Evolutionary conservation across 2,329 filamentous ascomycete species (phyloP), one percentile per base, ranked within the genome.

Genomic region (Coleophoma crateriformis): DNA sequence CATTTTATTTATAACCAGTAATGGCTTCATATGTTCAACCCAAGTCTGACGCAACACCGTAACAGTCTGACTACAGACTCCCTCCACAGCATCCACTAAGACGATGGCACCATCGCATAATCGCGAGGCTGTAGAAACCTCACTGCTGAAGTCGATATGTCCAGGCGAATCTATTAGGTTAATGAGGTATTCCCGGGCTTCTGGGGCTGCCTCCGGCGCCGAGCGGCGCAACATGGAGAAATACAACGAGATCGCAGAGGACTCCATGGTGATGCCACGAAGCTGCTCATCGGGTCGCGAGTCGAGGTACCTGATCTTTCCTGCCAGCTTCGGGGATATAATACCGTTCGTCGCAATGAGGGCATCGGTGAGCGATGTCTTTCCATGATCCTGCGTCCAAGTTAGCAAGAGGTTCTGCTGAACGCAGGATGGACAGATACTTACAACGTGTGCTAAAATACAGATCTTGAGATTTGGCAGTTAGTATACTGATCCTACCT

Each of bases 241-340:
- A 70, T 88, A 95, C 33, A 99, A 76, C 0, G 94, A 97, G 56
- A 99, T 99, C 54, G 94, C 94, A 6, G 92, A 97, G 0, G 94
- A 97, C 68, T 99, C 94, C 94, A 99, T 99, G n/a, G 94, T 99
- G 64, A 99, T 99, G 50, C 94, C 94, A 57, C 94, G 86, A 14
- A 88, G 80, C 71, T 99, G 94, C 68, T 99, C 94, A 69, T 99
- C 94, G 1, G 92, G 92, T 40, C 94, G 79, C 19, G 94, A 97
- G 71, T 99, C 94, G 51, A 99, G 83, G 64, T 97, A 99, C 58
- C 94, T 87, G 69, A 99, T 95, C 76, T 97, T 97, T 68, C 94
- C 94, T 50, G 94, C 94, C 64, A 97, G 78, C 67, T 97, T 97
- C 49, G 92, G 89, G 32, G 94, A 97, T 64, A 99, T 99, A 73